phyloP scores from a whole-genome alignment of 2,329 filamentous ascomycete genomes.

The Monilinia fructigena region DNA sequence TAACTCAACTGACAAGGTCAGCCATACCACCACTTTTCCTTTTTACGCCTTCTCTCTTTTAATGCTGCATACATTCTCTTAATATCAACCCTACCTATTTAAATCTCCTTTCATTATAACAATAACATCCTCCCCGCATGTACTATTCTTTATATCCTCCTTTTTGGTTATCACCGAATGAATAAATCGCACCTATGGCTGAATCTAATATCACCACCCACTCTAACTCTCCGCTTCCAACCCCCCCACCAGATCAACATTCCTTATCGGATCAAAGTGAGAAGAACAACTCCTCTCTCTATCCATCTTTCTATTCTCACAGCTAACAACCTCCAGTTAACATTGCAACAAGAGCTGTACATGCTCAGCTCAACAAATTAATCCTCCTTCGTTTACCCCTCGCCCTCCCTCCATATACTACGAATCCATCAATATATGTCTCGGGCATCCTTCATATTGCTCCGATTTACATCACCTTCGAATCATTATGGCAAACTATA shows the following conservation, averaged over 20 bases:
- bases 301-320: not conserved
- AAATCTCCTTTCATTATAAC: too few species aligned
- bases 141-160: not conserved
- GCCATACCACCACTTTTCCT: not conserved
- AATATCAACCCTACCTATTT: not conserved
- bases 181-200: slow-evolving; percentile 26
- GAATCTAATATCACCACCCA: slow-evolving; percentile 20
- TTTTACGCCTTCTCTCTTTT: not conserved
- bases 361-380: slow-evolving; percentile 67
- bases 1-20: slow-evolving; percentile 24
- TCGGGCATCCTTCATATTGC: slow-evolving; percentile 68
- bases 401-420: slow-evolving; percentile 62
- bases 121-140: not conserved
- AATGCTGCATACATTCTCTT: not conserved
- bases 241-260: slow-evolving; percentile 23
- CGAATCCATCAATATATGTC: slow-evolving; percentile 60
- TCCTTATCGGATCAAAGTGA: slow-evolving; percentile 26
- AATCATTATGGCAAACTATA: slow-evolving; percentile 60
- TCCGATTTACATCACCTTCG: slow-evolving; percentile 69
- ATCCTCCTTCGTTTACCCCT: slow-evolving; percentile 67
- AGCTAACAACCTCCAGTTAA: slow-evolving; percentile 42
- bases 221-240: slow-evolving; percentile 25
- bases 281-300: not conserved
- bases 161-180: slow-evolving; percentile 5
- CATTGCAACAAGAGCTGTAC: slow-evolving; percentile 51